Conservation (phyloP, 192 early-diverging fungal genomes). For the Coemansia sp. region DNA sequence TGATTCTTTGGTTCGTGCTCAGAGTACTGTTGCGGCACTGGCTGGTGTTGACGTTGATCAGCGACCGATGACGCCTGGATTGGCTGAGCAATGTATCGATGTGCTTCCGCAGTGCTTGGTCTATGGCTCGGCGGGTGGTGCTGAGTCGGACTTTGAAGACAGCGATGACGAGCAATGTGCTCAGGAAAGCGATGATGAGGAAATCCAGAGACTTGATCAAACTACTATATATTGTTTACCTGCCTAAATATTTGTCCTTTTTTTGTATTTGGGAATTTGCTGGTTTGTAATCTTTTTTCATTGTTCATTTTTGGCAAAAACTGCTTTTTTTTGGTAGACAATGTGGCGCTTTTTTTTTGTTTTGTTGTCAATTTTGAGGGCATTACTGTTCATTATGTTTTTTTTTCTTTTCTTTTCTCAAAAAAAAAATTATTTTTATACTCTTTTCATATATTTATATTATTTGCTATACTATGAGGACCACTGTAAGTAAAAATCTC, state of each 20-base stretch:
- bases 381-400: conserved; percentile 6
- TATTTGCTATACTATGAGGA: background rate
- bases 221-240: conserved; percentile 19
- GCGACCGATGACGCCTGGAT: conserved; percentile 12
- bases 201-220: conserved; percentile 14
- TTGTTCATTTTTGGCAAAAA: background rate
- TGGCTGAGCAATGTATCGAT: conserved; percentile 13
- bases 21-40: background rate
- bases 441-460: background rate
- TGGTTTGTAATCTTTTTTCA: background rate
- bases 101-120: conserved; percentile 17
- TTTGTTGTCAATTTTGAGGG: background rate
- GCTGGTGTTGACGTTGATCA: conserved; percentile 2
- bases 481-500: conserved; percentile 1
- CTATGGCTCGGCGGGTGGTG: background rate
- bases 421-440: conserved; percentile 6
- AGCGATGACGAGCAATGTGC: background rate
- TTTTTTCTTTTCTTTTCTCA: conserved; percentile 9
- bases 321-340: background rate
- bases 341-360: background rate
- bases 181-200: background rate
- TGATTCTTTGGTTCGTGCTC: background rate
- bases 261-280: background rate
- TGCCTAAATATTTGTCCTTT: background rate
- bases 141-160: conserved; percentile 40